A percentile compares a stretch with the other conserved stretches of the same genome.
Evolutionary conservation across 2,329 filamentous ascomycete genomes (phyloP).

Genomic region (Cercospora canescens): DNA sequence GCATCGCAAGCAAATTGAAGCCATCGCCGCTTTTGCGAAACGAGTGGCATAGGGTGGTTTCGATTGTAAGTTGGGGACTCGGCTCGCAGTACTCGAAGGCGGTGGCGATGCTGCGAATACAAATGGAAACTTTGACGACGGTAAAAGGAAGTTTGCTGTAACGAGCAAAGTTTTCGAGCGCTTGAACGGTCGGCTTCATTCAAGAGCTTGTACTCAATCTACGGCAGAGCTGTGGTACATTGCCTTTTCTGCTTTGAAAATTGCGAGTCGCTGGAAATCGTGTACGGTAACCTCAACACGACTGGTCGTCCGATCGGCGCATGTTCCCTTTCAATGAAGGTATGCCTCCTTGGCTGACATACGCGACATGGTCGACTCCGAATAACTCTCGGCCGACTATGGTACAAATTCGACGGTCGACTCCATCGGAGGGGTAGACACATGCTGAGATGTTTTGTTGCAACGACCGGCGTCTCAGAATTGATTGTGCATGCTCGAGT

Average conservation of each 20-base stretch:
- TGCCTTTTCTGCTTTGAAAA: neutral
- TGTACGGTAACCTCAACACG: neutral
- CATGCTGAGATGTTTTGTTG: neutral
- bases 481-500: neutral
- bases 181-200: neutral
- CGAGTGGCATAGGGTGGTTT: slow-evolving; percentile 3
- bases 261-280: neutral
- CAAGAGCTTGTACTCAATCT: neutral
- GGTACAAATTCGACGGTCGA: too few species aligned
- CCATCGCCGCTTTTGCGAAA: slow-evolving; percentile 27
- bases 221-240: too few species aligned
- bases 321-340: too few species aligned
- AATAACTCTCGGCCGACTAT: too few species aligned
- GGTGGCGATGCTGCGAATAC: neutral
- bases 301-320: neutral
- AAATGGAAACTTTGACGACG: neutral
- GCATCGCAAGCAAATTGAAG: slow-evolving; percentile 21
- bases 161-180: neutral
- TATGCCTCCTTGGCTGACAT: too few species aligned
- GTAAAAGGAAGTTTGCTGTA: neutral
- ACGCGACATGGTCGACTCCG: too few species aligned
- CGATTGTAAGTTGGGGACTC: neutral
- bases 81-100: neutral
- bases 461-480: too few species aligned
- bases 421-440: neutral